Evolutionary conservation across 805 yeast genomes (phyloP).

Genomic region (Metschnikowia sp.): DNA sequence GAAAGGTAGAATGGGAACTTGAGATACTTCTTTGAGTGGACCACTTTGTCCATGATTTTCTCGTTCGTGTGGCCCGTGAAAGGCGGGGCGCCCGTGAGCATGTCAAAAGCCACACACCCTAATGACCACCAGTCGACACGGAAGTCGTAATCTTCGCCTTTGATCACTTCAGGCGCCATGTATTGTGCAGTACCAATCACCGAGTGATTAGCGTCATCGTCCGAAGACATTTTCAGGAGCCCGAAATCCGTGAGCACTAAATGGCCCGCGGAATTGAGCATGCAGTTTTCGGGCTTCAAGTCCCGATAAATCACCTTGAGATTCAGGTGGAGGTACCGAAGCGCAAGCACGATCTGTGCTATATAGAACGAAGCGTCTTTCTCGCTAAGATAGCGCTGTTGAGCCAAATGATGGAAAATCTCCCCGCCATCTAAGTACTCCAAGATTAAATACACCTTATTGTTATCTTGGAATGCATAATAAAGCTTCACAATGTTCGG

Average conservation of each 20-base stretch:
- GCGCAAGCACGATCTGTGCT: conserved; percentile 18
- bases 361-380: conserved; percentile 19
- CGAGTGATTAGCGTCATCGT: conserved; percentile 42
- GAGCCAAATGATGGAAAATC: conserved; percentile 61
- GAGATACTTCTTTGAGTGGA: conserved; percentile 54
- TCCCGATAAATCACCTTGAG: conserved; percentile 42
- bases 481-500: conserved; percentile 78
- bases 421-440: conserved; percentile 92
- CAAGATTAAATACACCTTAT: conserved; percentile 68
- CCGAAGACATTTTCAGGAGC: conserved; percentile 36
- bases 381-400: conserved; percentile 19
- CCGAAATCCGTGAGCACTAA: conserved; percentile 46
- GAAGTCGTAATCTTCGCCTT: conserved; percentile 72
- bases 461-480: conserved; percentile 79
- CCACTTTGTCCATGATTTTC: conserved; percentile 70
- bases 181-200: conserved; percentile 78
- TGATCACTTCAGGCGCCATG: conserved; percentile 86
- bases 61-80: conserved; percentile 81
- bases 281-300: conserved; percentile 45
- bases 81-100: conserved; percentile 85
- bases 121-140: conserved; percentile 92
- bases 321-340: conserved; percentile 20
- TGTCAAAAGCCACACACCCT: conserved; percentile 77
- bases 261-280: conserved; percentile 39
- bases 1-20: conserved; percentile 74